Conservation (phyloP, 2,329 filamentous ascomycete species). For the Dendryphion nanum region DNA sequence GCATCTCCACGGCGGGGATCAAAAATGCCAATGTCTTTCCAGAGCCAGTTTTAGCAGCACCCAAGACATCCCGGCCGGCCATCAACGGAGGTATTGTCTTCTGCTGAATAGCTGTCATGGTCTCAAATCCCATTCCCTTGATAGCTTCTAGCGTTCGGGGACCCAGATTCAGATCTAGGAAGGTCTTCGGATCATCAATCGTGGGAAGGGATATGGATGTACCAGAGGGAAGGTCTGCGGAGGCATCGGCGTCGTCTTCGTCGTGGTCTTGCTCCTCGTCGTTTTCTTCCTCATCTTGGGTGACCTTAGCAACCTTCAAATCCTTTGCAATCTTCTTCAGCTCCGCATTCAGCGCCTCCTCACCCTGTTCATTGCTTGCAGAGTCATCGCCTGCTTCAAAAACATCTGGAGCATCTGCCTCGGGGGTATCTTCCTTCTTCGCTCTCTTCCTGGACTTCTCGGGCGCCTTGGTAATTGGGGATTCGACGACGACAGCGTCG, state of each 20-base stretch:
- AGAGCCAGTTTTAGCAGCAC: slow-evolving; percentile 92
- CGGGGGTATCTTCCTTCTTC: slow-evolving; percentile 39
- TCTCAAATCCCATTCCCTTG: slow-evolving; percentile 86
- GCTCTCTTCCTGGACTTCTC: slow-evolving; percentile 41
- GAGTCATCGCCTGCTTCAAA: slow-evolving; percentile 22
- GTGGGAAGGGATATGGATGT: slow-evolving; percentile 58
- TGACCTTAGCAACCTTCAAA: slow-evolving; percentile 22
- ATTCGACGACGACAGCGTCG: slow-evolving; percentile 18
- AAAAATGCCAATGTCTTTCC: slow-evolving; percentile 96
- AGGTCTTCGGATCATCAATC: slow-evolving; percentile 66
- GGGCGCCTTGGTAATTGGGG: slow-evolving; percentile 34
- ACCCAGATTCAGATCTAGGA: slow-evolving; percentile 79
- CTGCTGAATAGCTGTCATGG: slow-evolving; percentile 93
- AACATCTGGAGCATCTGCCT: slow-evolving; percentile 8
- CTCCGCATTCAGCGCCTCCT: slow-evolving; percentile 34
- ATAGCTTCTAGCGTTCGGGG: slow-evolving; percentile 88
- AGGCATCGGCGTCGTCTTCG: slow-evolving; percentile 27
- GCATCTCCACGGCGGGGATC: slow-evolving; percentile 91
- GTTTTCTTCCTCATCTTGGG: slow-evolving; percentile 28
- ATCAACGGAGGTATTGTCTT: slow-evolving; percentile 83
- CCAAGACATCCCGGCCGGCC: slow-evolving; percentile 87
- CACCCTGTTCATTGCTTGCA: slow-evolving; percentile 29
- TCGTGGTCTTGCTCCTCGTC: slow-evolving; percentile 28
- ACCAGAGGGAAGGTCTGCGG: slow-evolving; percentile 54
- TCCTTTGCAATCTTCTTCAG: slow-evolving; percentile 31